These are phyloP conservation scores for Wilcoxina mikolae DNA, from an alignment of 495 filamentous ascomycete species.

Conservation along the genomic window DNA sequence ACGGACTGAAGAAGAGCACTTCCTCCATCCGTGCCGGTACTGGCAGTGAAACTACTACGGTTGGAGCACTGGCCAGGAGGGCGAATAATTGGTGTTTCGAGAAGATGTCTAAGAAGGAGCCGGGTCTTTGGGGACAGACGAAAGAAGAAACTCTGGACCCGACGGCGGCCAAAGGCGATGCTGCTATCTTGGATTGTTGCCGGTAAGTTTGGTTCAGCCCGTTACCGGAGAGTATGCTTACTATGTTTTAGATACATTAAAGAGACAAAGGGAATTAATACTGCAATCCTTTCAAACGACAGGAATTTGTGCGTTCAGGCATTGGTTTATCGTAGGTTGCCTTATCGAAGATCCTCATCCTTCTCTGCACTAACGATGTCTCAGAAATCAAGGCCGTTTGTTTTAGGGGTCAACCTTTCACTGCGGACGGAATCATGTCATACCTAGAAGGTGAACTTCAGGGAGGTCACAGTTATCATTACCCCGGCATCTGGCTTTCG, in stretches of 20 bases:
- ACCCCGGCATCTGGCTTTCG: neutral
- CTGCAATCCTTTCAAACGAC: constrained; percentile 23
- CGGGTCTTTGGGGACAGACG: constrained; percentile 25
- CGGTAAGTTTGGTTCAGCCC: constrained; percentile 12
- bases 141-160: constrained; percentile 23
- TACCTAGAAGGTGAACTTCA: neutral
- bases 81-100: constrained; percentile 23
- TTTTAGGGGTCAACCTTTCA: neutral
- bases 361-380: neutral
- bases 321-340: constrained; percentile 20
- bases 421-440: neutral
- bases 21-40: neutral
- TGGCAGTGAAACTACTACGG: neutral
- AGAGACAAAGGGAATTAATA: constrained; percentile 12
- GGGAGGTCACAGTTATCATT: neutral
- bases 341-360: neutral
- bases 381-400: neutral
- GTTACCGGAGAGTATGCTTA: neutral
- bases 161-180: constrained; percentile 13
- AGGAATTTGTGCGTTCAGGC: constrained; percentile 25
- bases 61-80: constrained; percentile 15
- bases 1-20: constrained; percentile 24
- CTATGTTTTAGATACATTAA: constrained; percentile 1
- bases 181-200: constrained; percentile 26
- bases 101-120: constrained; percentile 12